These are phyloP conservation scores for Vaccinium darrowii DNA, from an alignment of 148 eudicot species.

Conservation along the genomic window DNA sequence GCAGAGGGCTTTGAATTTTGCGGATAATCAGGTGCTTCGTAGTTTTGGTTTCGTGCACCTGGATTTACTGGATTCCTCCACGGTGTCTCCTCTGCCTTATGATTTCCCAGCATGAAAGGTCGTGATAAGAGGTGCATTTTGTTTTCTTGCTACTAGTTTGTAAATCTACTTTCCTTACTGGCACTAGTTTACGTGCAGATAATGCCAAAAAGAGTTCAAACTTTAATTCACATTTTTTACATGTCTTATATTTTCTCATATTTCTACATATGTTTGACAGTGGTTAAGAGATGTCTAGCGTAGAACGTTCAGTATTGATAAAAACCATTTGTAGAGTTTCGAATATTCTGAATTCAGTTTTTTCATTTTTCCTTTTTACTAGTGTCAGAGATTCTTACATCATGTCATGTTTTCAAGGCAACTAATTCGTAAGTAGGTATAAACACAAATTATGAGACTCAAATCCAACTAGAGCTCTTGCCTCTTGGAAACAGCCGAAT, in stretches of 20 bases:
- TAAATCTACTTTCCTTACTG: not conserved
- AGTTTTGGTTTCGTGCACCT: constrained; percentile 62
- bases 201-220: not conserved
- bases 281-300: not conserved
- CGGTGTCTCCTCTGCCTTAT: constrained; percentile 44
- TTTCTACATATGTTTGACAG: not conserved
- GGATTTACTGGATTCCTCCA: constrained; percentile 44
- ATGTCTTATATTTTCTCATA: not conserved
- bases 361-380: not conserved
- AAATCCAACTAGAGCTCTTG: not conserved
- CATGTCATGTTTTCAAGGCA: not conserved
- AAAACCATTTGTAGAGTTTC: not conserved
- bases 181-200: not conserved
- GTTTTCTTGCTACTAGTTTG: not conserved
- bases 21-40: constrained; percentile 79
- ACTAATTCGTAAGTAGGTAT: not conserved
- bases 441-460: not conserved
- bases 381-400: not conserved
- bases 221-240: not conserved
- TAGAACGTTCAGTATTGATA: not conserved
- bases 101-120: constrained; percentile 37
- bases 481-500: not conserved
- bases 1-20: constrained; percentile 66
- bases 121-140: not conserved
- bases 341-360: not conserved